Base-by-base conservation (phyloP, 768 basidiomycete species). In the Leccinum ochraceum region DNA sequence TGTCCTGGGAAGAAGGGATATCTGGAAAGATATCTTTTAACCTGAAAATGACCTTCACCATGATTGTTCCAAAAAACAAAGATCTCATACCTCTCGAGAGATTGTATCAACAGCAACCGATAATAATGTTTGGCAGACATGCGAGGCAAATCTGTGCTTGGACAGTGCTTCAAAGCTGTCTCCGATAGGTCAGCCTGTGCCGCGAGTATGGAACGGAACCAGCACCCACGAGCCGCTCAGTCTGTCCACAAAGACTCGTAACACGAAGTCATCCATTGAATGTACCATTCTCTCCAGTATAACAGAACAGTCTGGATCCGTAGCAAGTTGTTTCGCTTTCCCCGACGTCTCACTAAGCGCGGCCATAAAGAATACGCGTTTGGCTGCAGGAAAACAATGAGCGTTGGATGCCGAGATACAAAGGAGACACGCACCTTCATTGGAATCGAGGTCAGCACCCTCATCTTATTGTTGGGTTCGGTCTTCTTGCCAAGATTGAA, bases 211-310 rank as follows among this genome's bases (percentile, higher is more conserved):
- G 34, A 60, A 58, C 3, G 17, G 11, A 34, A 58, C 13, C 24
- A 42, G 54, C 55, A 85, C 92, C 83, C 76, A 98, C 90, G 91
- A 92, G 73, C 94, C 95, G 55, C 83, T 82, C 67, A 99, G 76
- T 61, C 87, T 86, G 74, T 97, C 95, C 59, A 93, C 76, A 62
- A 98, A 90, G 6, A 96, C 94, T 57, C 96, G 82, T 54, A 93
- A 81, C n/a, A 91, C 89, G 75, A 95, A 95, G 74, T 98, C 95
- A 70, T 97, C 94, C 91, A 98, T 94, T 2, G 94, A 95, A 69
- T 95, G 83, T 10, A 86, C 71, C 83, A 98, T 88, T 65, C 95
- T 81, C 74, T 99, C 97, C 57, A 99, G 73, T 51, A 98, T 84
- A 11, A 89, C 80, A 1, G 95, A 94, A 68, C 94, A 95, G 61